phyloP scores from a whole-genome alignment of 257 asterid genomes.

The Primulina tabacum region DNA sequence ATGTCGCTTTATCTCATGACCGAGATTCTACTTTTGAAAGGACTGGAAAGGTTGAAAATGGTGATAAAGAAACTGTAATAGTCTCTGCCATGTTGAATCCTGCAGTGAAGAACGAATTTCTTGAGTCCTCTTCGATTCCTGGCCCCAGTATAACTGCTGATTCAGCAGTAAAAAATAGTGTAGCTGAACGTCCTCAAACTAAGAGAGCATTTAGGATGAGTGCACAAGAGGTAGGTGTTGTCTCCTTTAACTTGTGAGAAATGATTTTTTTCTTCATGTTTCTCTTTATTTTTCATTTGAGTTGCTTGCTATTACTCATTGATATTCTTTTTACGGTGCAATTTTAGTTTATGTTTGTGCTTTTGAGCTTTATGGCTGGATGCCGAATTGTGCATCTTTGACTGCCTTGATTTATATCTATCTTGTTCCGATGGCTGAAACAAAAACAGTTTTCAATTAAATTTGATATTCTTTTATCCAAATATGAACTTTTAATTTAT shows the following conservation, averaged over 20 bases:
- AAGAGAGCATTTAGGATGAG: conserved; percentile 58
- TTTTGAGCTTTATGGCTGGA: conserved; percentile 4
- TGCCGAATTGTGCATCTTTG: conserved; percentile 3
- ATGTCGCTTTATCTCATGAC: conserved; percentile 28
- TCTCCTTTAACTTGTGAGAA: not conserved
- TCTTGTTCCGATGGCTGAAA: not conserved
- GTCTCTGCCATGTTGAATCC: conserved; percentile 26
- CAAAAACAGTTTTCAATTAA: not conserved
- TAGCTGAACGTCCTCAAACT: conserved; percentile 50
- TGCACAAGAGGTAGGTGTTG: conserved; percentile 2
- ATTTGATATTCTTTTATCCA: not conserved
- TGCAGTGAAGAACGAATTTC: not conserved
- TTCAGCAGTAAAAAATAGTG: conserved; percentile 29
- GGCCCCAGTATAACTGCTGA: not conserved
- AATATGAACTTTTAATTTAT: not conserved
- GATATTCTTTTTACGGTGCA: conserved; percentile 3
- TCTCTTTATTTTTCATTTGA: not conserved
- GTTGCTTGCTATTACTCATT: not conserved
- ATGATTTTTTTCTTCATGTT: not conserved
- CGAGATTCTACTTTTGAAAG: conserved; percentile 32
- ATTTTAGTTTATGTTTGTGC: not conserved
- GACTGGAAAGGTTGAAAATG: conserved; percentile 32
- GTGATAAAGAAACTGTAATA: conserved; percentile 24
- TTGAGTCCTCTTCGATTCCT: not conserved
- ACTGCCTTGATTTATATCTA: not conserved